A percentile compares a stretch with the other conserved stretches of the same genome.
These are phyloP conservation scores for Aspergillus affinis DNA, from an alignment of 495 filamentous ascomycete species.

Conservation along the genomic window DNA sequence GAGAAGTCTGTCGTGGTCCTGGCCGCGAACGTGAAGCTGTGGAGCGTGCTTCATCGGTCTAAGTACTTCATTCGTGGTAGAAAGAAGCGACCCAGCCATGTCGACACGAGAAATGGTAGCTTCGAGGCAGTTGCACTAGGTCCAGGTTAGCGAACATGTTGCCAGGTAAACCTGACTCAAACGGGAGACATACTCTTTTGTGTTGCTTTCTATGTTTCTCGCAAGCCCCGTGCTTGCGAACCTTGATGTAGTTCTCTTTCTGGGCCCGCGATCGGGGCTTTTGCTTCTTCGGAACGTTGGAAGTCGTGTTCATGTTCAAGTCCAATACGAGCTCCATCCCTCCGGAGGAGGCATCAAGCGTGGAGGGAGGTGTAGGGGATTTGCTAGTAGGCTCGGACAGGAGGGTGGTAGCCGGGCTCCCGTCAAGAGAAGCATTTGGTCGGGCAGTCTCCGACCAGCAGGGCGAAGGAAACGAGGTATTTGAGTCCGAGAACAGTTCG, in stretches of 20 bases:
- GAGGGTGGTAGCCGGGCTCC: conserved; percentile 21
- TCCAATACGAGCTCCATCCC: conserved; percentile 46
- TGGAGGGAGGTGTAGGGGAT: conserved; percentile 18
- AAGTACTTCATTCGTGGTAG: not conserved
- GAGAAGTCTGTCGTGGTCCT: not conserved
- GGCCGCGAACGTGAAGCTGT: conserved; percentile 2
- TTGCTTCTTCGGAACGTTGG: conserved; percentile 47
- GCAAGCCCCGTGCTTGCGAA: conserved; percentile 45
- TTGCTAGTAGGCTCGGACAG: conserved; percentile 21
- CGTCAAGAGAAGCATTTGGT: conserved; percentile 26
- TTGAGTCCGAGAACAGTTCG: conserved; percentile 34
- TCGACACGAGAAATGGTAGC: conserved; percentile 31
- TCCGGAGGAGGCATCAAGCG: conserved; percentile 19
- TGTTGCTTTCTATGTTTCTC: conserved; percentile 51
- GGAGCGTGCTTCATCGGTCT: conserved; percentile 5
- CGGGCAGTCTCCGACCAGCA: conserved; percentile 36
- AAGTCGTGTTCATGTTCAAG: conserved; percentile 47
- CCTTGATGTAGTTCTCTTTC: conserved; percentile 51
- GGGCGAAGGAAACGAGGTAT: conserved; percentile 39
- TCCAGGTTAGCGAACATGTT: conserved; percentile 18
- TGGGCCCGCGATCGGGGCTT: conserved; percentile 46
- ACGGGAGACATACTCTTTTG: conserved; percentile 38
- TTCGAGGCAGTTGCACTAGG: conserved; percentile 48
- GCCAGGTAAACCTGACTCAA: not conserved
- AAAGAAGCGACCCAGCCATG: conserved; percentile 21